Base-by-base conservation (phyloP, 2,329 filamentous ascomycete species). In the Verticillium isaacii region DNA sequence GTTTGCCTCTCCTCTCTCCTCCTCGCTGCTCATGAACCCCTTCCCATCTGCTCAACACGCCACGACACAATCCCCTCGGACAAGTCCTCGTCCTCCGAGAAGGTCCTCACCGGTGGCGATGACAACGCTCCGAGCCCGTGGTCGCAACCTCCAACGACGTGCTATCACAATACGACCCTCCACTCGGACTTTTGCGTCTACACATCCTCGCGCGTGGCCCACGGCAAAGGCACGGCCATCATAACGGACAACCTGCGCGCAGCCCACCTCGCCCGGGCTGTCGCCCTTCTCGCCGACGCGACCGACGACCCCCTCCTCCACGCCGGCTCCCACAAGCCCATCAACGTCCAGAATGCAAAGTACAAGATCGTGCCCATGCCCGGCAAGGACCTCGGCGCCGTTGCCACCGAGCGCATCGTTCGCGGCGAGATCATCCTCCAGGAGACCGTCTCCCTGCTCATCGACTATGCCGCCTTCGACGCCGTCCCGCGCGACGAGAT, bases 311-410 rank as follows among this genome's bases (percentile, higher is more conserved):
- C 57, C 5, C 41, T 56, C 7, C 17, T 60, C n/a, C 59, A 61
- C 56, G 57, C 23, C 32, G 45, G 45, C 59, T 56, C 32, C 34
- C 37, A 58, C 23, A 58, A 58, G 25, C 57, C 57, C 37, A 45
- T 58, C 57, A 58, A 58, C 25, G 57, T 58, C 15, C 19, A 50
- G 37, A 41, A 64, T 41, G 60, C 56, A 37, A 70, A 67, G 52
- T 77, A 74, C 67, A 65, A 69, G 55, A 69, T 77, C n/a, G 70
- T 71, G 29, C 69, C 69, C 11, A 70, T 79, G 36, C 73, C 73
- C 8, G 75, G 75, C 34, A 79, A 78, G 63, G 76, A 72, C 45
- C 94, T 70, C 62, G 77, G 77, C 32, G 64, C 78, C 5, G 69
- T 77, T 7, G 76, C 77, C 12, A 71, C 65, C 5, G 60, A 66